Percentiles rank a stretch among this genome's conserved stretches.
Conservation (phyloP, 2,329 filamentous ascomycete species). For the Trichoderma sp. region DNA sequence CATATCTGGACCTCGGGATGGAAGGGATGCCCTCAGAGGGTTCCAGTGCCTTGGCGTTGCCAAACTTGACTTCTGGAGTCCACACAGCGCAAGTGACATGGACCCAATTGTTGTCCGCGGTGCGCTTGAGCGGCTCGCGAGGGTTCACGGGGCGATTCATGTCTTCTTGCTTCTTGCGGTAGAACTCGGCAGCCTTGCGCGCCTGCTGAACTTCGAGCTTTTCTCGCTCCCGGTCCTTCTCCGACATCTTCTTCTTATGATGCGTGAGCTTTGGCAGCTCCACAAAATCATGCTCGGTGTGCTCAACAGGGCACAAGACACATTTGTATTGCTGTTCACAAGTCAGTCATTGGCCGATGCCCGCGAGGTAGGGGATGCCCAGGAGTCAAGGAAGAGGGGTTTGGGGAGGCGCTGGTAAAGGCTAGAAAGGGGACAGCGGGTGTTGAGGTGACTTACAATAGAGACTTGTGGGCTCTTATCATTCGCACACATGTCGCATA, state of each 20-base stretch:
- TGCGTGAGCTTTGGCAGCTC: constrained; percentile 61
- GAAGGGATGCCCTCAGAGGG: constrained; percentile 88
- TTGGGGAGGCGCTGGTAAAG: background rate
- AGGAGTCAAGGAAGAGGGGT: background rate
- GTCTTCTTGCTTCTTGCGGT: constrained; percentile 79
- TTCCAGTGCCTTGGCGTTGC: constrained; percentile 76
- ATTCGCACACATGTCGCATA: constrained; percentile 93
- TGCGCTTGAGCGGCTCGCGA: constrained; percentile 88
- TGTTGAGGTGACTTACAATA: constrained; percentile 64
- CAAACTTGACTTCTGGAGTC: constrained; percentile 91
- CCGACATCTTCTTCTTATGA: constrained; percentile 82
- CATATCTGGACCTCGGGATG: constrained; percentile 72
- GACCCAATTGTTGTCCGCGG: constrained; percentile 96
- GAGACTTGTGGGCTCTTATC: constrained; percentile 90
- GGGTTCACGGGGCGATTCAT: constrained; percentile 81
- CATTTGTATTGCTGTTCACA: constrained; percentile 76
- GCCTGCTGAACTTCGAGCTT: constrained; percentile 82
- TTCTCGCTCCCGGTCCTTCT: constrained; percentile 89
- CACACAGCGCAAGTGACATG: constrained; percentile 92
- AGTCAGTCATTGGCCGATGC: constrained; percentile 31
- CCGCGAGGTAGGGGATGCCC: no score
- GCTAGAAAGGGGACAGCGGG: background rate
- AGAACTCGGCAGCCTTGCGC: constrained; percentile 76
- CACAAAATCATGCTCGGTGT: constrained; percentile 80
- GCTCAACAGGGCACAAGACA: constrained; percentile 82